phyloP scores from a whole-genome alignment of 768 basidiomycete genomes.

The Pleurotus cornucopiae region DNA sequence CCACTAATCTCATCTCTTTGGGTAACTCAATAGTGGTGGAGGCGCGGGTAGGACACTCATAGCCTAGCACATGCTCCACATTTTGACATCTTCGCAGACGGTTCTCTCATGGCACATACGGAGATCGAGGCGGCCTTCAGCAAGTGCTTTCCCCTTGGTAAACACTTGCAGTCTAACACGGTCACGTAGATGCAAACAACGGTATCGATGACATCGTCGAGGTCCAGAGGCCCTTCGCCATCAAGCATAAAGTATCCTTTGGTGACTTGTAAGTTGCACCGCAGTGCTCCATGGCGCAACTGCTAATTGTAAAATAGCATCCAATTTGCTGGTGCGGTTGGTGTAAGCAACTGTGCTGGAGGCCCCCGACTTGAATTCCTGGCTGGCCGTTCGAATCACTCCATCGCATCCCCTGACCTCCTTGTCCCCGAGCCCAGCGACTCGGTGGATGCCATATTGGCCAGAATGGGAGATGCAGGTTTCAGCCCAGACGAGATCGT shows the following conservation, averaged over 20 bases:
- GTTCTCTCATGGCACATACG: constrained; percentile 20
- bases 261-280: constrained; percentile 29
- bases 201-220: constrained; percentile 29
- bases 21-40: constrained; percentile 12
- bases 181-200: constrained; percentile 17
- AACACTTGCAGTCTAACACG: not conserved
- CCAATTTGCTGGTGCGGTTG: constrained; percentile 29
- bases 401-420: not conserved
- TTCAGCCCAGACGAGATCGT: constrained; percentile 14
- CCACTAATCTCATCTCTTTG: not conserved
- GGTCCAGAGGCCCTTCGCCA: constrained; percentile 23
- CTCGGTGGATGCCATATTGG: constrained; percentile 12
- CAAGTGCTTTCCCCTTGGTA: constrained; percentile 3
- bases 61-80: not conserved
- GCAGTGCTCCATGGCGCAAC: not conserved
- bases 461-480: constrained; percentile 12
- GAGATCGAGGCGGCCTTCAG: constrained; percentile 20
- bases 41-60: constrained; percentile 15
- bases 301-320: constrained; percentile 14
- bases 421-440: constrained; percentile 5
- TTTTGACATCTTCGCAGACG: constrained; percentile 12
- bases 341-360: constrained; percentile 20
- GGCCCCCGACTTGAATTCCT: constrained; percentile 4
- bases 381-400: not conserved
- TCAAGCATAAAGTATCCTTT: constrained; percentile 24